Evolutionary conservation across 305 asterid genomes (phyloP).

Genomic region (Solanum hybrid): DNA sequence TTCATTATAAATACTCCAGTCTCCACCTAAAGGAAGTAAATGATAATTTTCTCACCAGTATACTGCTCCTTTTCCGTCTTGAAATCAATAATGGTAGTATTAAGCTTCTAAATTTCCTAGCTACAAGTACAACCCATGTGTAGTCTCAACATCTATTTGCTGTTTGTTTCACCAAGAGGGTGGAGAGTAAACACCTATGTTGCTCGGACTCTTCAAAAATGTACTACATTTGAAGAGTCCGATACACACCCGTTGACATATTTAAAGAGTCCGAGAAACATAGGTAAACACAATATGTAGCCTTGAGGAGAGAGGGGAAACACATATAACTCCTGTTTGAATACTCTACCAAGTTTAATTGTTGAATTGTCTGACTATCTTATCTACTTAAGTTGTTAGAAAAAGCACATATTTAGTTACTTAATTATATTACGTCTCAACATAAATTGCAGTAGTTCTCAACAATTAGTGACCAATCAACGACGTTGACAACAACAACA

Average conservation of each 20-base stretch:
- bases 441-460: background rate
- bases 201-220: background rate
- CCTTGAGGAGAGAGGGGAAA: background rate
- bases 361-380: background rate
- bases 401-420: background rate
- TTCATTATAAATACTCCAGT: background rate
- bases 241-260: background rate
- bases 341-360: background rate
- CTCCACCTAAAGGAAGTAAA: background rate
- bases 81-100: background rate
- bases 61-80: background rate
- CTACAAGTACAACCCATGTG: background rate
- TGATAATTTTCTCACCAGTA: background rate
- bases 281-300: background rate
- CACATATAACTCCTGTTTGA: background rate
- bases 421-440: background rate
- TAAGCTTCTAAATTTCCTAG: background rate
- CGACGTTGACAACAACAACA: background rate
- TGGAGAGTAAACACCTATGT: background rate
- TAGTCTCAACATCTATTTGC: background rate
- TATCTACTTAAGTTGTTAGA: background rate
- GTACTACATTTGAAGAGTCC: background rate
- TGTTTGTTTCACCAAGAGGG: background rate
- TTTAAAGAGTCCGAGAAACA: background rate
- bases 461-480: background rate